phyloP scores from a whole-genome alignment of 192 early-diverging fungal genomes.

The Backusella luteola region DNA sequence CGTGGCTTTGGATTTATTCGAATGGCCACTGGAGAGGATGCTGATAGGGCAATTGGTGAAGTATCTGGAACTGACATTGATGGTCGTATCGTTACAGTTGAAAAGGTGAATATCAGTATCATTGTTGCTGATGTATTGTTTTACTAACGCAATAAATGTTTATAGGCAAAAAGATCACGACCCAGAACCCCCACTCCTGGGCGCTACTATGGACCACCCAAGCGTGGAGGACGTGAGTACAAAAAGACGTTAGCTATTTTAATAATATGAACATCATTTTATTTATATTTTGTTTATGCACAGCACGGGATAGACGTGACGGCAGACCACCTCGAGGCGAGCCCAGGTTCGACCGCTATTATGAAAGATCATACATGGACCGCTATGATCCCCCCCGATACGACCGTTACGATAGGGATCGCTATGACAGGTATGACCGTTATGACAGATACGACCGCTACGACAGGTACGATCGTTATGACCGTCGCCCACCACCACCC shows the following conservation, averaged over 20 bases:
- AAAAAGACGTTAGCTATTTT: too few species aligned
- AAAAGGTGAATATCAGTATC: slow-evolving; percentile 44
- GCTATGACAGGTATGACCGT: slow-evolving; percentile 37
- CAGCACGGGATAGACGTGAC: slow-evolving; percentile 11
- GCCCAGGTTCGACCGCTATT: slow-evolving; percentile 42
- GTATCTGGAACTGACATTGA: slow-evolving; percentile 72
- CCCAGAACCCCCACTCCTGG: slow-evolving; percentile 80
- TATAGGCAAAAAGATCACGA: slow-evolving; percentile 62
- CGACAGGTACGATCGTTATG: slow-evolving; percentile 39
- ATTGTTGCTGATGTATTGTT: neutral
- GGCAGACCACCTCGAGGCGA: slow-evolving; percentile 35
- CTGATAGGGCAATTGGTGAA: slow-evolving; percentile 66
- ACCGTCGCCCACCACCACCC: slow-evolving; percentile 41
- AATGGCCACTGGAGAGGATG: slow-evolving; percentile 60
- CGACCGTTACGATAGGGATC: slow-evolving; percentile 32
- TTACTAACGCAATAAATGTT: neutral
- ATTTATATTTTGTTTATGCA: neutral
- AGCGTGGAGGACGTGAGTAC: slow-evolving; percentile 42
- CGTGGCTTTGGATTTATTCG: slow-evolving; percentile 91
- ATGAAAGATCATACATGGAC: slow-evolving; percentile 35
- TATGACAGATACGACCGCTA: slow-evolving; percentile 35
- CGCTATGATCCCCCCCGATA: slow-evolving; percentile 30
- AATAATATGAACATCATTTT: too few species aligned
- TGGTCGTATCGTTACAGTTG: slow-evolving; percentile 82
- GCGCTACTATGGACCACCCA: slow-evolving; percentile 75